A percentile compares a stretch with the other conserved stretches of the same genome.
These are phyloP conservation scores for Skeletonema menzelii DNA, from an alignment of 108 stramenopile genomes.

Conservation along the genomic window DNA sequence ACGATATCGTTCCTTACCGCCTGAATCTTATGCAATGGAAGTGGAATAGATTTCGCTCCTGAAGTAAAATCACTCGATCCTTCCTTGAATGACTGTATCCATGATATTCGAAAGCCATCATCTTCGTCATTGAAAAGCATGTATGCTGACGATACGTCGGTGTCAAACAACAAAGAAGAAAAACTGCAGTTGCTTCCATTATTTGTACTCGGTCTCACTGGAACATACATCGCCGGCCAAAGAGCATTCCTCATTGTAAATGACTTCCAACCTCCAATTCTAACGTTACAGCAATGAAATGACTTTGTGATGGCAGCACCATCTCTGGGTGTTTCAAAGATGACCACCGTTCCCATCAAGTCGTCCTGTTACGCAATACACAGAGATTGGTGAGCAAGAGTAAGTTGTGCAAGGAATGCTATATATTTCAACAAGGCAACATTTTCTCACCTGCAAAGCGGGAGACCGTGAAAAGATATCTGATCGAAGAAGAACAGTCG, in stretches of 20 bases:
- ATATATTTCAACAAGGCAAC: not conserved
- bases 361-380: slow-evolving; percentile 25
- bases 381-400: not conserved
- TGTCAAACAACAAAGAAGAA: not conserved
- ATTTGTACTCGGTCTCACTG: slow-evolving; percentile 8
- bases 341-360: slow-evolving; percentile 47
- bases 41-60: not conserved
- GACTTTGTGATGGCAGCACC: slow-evolving; percentile 22
- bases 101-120: slow-evolving; percentile 72
- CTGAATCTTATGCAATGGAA: slow-evolving; percentile 5
- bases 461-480: slow-evolving; percentile 9
- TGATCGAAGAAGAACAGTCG: not conserved
- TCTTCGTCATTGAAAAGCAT: slow-evolving; percentile 73
- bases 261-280: slow-evolving; percentile 45
- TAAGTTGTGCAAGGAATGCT: not conserved
- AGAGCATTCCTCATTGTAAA: slow-evolving; percentile 50
- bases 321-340: slow-evolving; percentile 47
- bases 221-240: slow-evolving; percentile 49
- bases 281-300: slow-evolving; percentile 52
- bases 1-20: slow-evolving; percentile 42
- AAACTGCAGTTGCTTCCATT: not conserved
- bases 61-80: not conserved
- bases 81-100: slow-evolving; percentile 22
- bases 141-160: slow-evolving; percentile 41
- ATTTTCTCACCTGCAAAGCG: slow-evolving; percentile 16